Conservation (phyloP, 176 grass and related monocot genomes). For the Poa annua region DNA sequence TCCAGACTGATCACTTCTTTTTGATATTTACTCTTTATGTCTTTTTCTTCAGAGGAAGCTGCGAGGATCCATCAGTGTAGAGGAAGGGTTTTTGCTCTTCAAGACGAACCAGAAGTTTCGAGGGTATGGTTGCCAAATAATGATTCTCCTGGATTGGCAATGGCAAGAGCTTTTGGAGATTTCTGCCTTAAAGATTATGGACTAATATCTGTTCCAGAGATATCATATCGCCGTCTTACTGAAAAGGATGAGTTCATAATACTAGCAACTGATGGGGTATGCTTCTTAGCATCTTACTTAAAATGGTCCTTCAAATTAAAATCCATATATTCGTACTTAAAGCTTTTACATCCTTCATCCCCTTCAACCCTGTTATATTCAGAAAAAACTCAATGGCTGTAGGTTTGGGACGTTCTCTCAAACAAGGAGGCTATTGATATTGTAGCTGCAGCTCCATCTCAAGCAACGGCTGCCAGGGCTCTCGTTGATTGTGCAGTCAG, state of each 20-base stretch:
- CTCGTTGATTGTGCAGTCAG: slow-evolving; percentile 88
- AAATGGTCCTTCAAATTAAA: slow-evolving; percentile 16
- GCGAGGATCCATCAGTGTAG: slow-evolving; percentile 92
- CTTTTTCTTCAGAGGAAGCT: slow-evolving; percentile 75
- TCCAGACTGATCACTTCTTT: slow-evolving; percentile 13
- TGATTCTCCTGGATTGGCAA: slow-evolving; percentile 93
- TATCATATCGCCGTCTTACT: slow-evolving; percentile 81
- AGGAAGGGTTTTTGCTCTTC: slow-evolving; percentile 96
- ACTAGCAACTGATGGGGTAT: slow-evolving; percentile 97
- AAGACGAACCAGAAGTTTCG: slow-evolving; percentile 98
- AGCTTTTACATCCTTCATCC: slow-evolving; percentile 15
- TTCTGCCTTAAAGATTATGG: slow-evolving; percentile 99
- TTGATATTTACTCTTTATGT: slow-evolving; percentile 33
- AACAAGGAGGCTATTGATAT: slow-evolving; percentile 96
- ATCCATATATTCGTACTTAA: not conserved
- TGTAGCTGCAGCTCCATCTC: slow-evolving; percentile 75
- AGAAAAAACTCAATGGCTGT: slow-evolving; percentile 31
- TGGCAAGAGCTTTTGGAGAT: slow-evolving; percentile 99
- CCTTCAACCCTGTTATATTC: slow-evolving; percentile 39
- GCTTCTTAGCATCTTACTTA: slow-evolving; percentile 34
- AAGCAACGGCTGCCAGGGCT: slow-evolving; percentile 73
- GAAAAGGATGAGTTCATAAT: slow-evolving; percentile 89
- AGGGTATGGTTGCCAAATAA: slow-evolving; percentile 98
- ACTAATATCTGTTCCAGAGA: slow-evolving; percentile 97
- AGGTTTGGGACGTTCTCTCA: slow-evolving; percentile 99